Percentiles rank a stretch among this genome's conserved stretches.
These are phyloP conservation scores for Musa troglodytarum DNA, from an alignment of 176 grass and related monocot genomes.

Conservation along the genomic window DNA sequence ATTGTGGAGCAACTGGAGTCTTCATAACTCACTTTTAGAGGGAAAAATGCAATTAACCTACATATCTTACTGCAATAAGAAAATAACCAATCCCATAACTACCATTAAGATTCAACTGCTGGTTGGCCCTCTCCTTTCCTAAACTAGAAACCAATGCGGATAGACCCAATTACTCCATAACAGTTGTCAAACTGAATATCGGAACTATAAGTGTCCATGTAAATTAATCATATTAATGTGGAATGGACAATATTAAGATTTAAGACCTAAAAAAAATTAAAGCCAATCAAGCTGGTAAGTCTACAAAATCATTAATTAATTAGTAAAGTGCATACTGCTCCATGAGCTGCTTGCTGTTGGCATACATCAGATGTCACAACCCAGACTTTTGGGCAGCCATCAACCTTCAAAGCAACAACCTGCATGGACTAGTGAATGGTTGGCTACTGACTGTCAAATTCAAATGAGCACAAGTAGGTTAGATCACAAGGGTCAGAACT, in stretches of 20 bases:
- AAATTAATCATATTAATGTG: not conserved
- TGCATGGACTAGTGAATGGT: conserved; percentile 24
- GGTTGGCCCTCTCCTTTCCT: too few relatives aligned
- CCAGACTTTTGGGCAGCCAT: conserved; percentile 76
- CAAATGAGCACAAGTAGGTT: not conserved
- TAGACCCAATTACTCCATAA: too few relatives aligned
- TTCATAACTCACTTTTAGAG: too few relatives aligned
- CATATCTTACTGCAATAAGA: too few relatives aligned
- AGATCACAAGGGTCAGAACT: not conserved
- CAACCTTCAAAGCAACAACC: conserved; percentile 80
- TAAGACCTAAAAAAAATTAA: not conserved
- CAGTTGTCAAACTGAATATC: not conserved
- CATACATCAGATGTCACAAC: conserved; percentile 80
- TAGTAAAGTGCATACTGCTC: conserved; percentile 35
- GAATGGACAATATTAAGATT: not conserved
- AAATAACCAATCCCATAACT: too few relatives aligned
- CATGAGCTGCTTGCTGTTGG: conserved; percentile 70
- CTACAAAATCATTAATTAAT: not conserved
- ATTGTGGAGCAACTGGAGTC: too few relatives aligned
- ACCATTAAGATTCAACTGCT: too few relatives aligned
- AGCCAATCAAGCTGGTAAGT: not conserved
- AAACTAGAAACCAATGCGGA: too few relatives aligned
- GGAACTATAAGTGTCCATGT: not conserved
- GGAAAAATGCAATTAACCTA: too few relatives aligned
- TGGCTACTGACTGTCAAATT: not conserved